These are phyloP conservation scores for Austroboletus festivus DNA, from an alignment of 768 basidiomycete species.

Conservation along the genomic window DNA sequence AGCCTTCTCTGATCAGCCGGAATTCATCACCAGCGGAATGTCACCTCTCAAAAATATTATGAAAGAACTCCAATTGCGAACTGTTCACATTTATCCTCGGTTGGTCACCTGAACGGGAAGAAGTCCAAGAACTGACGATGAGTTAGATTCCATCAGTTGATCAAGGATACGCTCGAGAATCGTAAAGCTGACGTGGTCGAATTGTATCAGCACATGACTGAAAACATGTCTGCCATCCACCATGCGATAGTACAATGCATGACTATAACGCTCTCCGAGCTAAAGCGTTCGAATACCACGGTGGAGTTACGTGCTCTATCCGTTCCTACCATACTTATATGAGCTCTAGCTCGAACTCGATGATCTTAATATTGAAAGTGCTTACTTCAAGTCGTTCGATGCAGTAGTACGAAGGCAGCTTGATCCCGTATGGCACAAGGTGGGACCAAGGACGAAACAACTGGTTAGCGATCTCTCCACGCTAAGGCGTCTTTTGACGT, in stretches of 20 bases:
- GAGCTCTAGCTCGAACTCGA: conserved; percentile 82
- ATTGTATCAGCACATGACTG: conserved; percentile 80
- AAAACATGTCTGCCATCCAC: conserved; percentile 90
- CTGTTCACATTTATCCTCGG: conserved; percentile 93
- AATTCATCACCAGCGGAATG: conserved; percentile 88
- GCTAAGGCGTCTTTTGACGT: conserved; percentile 80
- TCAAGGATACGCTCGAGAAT: conserved; percentile 78
- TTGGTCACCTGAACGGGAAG: conserved; percentile 28
- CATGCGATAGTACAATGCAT: conserved; percentile 92
- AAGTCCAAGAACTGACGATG: background rate
- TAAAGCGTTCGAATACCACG: conserved; percentile 82
- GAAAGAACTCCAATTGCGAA: conserved; percentile 86
- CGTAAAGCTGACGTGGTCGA: conserved; percentile 91
- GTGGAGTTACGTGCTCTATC: conserved; percentile 31
- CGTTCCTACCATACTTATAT: background rate
- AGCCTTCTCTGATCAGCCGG: conserved; percentile 96
- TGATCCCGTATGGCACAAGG: conserved; percentile 95
- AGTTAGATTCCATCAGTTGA: conserved; percentile 81
- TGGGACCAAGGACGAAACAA: conserved; percentile 87
- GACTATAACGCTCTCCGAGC: conserved; percentile 81
- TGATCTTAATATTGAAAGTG: conserved; percentile 87
- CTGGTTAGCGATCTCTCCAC: conserved; percentile 86
- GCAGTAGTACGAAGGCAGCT: conserved; percentile 82
- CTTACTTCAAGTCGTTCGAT: conserved; percentile 93
- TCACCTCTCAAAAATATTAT: conserved; percentile 90